Evolutionary conservation across 495 filamentous ascomycete species (phyloP), one percentile per base, ranked within the genome.

Genomic region (Lentithecium fluviatile): DNA sequence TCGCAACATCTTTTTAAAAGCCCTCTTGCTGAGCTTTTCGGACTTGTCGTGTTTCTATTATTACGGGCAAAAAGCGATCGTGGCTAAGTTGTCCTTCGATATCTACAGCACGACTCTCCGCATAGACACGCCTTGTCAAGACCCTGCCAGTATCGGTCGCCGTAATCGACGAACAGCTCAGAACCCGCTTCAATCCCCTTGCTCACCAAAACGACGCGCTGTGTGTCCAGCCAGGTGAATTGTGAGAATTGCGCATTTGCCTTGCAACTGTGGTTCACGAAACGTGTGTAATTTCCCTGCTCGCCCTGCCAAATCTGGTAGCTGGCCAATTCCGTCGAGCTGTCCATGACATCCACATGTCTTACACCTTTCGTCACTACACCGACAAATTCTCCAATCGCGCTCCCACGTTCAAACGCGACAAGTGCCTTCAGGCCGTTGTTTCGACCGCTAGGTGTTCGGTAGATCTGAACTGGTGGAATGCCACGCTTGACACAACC

Each of bases 81-180:
- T 17, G 34, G 19, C 60, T 15, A 37, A 34, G 29, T 3, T 32
- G 4, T 17, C 24, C 49, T 13, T 37, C 34, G 40, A 66, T 75
- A 77, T 55, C 75, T 64, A 64, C 75, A 77, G 23, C 67, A 64
- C 29, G 43, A 48, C 61, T 73, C 70, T 13, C 76, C 74, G 58
- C 75, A 78, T 1, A 73, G 56, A 64, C 74, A 77, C 17, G 54
- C 67, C 66, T 78, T 77, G 55, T 75, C 68, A 26, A 77, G 52
- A n/a, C 69, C 64, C 42, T 65, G 70, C 74, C 75, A 77, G 53
- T 77, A 76, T 42, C 69, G 61, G 48, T 75, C 72, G n/a, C 70
- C 74, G 56, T 77, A 77, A 56, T 77, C 74, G 13, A 77, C 76
- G 19, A 74, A 77, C 36, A 77, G 66, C 62, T 77, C 75, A n/a